Evolutionary conservation across 805 yeast genomes (phyloP).

Genomic region (Debaryomyces castellii): DNA sequence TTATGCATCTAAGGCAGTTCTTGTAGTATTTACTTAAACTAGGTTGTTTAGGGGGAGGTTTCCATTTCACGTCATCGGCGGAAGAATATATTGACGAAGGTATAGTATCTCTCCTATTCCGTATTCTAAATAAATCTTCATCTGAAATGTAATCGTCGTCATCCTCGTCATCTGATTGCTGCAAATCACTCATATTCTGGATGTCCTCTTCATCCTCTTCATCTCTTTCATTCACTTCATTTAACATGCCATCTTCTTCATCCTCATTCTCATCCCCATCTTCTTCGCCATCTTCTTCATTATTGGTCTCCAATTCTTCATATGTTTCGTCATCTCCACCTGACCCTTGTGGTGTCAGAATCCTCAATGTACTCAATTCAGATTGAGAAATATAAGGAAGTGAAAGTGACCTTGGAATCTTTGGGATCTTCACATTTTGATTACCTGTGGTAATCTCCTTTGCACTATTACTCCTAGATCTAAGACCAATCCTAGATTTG

Average conservation of each 20-base stretch:
- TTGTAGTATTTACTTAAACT: constrained; percentile 39
- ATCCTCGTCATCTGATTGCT: constrained; percentile 28
- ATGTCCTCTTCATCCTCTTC: constrained; percentile 29
- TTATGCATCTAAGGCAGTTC: constrained; percentile 58
- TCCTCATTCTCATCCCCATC: constrained; percentile 25
- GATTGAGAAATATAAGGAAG: constrained; percentile 3
- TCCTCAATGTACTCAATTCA: not conserved
- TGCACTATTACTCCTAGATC: not conserved
- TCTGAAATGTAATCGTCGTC: constrained; percentile 16
- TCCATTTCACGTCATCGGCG: constrained; percentile 44
- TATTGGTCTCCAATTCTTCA: not conserved
- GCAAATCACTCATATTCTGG: constrained; percentile 26
- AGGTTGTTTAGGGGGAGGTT: constrained; percentile 37
- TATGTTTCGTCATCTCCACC: not conserved
- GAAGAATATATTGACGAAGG: constrained; percentile 6
- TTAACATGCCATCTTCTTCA: constrained; percentile 12
- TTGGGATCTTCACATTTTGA: not conserved
- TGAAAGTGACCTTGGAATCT: constrained; percentile 5
- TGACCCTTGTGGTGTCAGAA: not conserved
- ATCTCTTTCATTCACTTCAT: constrained; percentile 8
- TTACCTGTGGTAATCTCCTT: too few species aligned
- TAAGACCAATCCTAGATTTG: constrained; percentile 15
- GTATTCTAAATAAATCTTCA: constrained; percentile 7
- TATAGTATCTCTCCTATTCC: constrained; percentile 4
- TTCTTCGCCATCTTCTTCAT: constrained; percentile 13